Base-by-base conservation (phyloP, 2,329 filamentous ascomycete genomes). In the Hymenoscyphus albidus region DNA sequence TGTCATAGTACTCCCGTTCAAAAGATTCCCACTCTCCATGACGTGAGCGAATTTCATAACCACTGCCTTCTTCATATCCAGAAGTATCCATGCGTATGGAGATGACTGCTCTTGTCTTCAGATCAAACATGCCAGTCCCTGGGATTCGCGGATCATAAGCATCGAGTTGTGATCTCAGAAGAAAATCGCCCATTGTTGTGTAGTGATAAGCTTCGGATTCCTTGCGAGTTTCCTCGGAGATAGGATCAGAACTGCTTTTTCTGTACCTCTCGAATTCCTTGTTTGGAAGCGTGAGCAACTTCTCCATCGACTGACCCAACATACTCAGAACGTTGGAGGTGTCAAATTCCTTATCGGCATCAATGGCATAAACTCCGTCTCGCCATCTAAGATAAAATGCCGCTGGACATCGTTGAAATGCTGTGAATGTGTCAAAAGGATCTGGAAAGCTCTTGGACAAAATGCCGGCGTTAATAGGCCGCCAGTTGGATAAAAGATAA, bases 291-390 rank as follows among this genome's bases (percentile, higher is more conserved):
- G 95, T 98, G 35, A 99, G 82, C 38, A 98, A 83, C 77, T 98
- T 97, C 77, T 99, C 95, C 88, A 99, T 93, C 0, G 93, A 97
- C 74, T 96, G 95, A 14, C 95, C 95, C 16, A 99, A 84, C 82
- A 94, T 92, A 78, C 90, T 95, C 59, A 99, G 83, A 39, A 99
- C 86, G 70, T 92, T 98, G 39, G 91, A 89, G 7, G 80, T 84
- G 72, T 97, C 93, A 70, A 87, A 95, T 74, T 97, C 85, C 78
- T 98, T 99, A 77, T 99, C 95, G 0, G 93, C 92, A 75, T 99
- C 95, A 65, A 99, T 95, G 5, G 94, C 93, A 75, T 99, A 99
- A 0, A 88, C 85, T 0, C 93, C 94, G 73, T 97, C 85, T 69
- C 91, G 90, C 77, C 88, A 91, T 61, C 91, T 86, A 16, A 97